Percentiles rank a stretch among this genome's conserved stretches.
These are phyloP conservation scores for Hypomyces rosellus DNA, from an alignment of 2,329 filamentous ascomycete genomes.

Conservation along the genomic window DNA sequence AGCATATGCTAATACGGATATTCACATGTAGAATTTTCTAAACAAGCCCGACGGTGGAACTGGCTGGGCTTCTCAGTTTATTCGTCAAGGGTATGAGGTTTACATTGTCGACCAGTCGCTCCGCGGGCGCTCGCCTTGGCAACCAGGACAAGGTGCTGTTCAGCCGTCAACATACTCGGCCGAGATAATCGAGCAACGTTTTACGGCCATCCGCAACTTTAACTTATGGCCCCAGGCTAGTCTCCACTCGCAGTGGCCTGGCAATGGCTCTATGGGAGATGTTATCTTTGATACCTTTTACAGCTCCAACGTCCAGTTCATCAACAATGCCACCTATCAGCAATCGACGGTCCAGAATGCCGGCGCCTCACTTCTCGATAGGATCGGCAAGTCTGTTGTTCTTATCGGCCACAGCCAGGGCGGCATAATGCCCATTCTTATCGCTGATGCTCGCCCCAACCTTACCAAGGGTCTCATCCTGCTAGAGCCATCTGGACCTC, in stretches of 20 bases:
- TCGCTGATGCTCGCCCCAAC: conserved; percentile 34
- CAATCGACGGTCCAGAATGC: conserved; percentile 32
- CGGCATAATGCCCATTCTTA: conserved; percentile 34
- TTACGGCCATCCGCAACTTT: conserved; percentile 29
- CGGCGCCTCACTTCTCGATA: conserved; percentile 36
- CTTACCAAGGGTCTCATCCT: conserved; percentile 36
- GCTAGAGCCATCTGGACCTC: conserved; percentile 42
- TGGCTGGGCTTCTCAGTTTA: conserved; percentile 43
- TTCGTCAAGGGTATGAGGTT: conserved; percentile 39
- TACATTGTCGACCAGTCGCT: conserved; percentile 42
- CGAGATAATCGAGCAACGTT: conserved; percentile 30
- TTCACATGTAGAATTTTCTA: conserved; percentile 31
- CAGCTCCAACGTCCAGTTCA: conserved; percentile 32
- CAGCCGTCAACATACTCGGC: conserved; percentile 23
- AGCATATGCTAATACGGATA: too few species aligned
- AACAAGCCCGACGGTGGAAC: conserved; percentile 27
- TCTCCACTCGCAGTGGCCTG: conserved; percentile 38
- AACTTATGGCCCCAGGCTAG: conserved; percentile 33
- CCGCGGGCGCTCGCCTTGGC: conserved; percentile 39
- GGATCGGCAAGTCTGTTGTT: conserved; percentile 33
- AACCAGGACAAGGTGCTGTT: conserved; percentile 21
- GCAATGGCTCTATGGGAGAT: conserved; percentile 34
- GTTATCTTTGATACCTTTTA: conserved; percentile 36
- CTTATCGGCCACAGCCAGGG: conserved; percentile 42
- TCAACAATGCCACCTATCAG: conserved; percentile 26